Percentiles rank a stretch among this genome's conserved stretches.
These are phyloP conservation scores for Globisporangium solare DNA, from an alignment of 352 stramenopile species.

Conservation along the genomic window DNA sequence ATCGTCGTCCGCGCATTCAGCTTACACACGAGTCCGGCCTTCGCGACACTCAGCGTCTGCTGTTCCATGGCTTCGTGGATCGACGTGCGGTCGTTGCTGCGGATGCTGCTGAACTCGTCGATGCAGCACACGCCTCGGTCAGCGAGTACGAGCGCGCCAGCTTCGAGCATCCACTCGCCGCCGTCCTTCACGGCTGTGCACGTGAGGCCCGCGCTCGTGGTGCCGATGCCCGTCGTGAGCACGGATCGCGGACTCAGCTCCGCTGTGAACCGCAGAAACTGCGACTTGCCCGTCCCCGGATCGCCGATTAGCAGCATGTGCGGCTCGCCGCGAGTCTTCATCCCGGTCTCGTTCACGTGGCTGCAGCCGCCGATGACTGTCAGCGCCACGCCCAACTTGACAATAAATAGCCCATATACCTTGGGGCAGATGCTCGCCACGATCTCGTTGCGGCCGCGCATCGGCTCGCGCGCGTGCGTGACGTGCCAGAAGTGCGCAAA, in stretches of 20 bases:
- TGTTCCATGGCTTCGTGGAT: slow-evolving; percentile 99
- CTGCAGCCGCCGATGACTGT: slow-evolving; percentile 91
- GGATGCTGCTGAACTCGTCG: slow-evolving; percentile 97
- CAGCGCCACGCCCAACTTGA: slow-evolving; percentile 92
- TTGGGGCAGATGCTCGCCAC: slow-evolving; percentile 92
- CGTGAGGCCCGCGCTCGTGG: slow-evolving; percentile 94
- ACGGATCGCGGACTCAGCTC: slow-evolving; percentile 93
- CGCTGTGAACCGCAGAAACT: slow-evolving; percentile 95
- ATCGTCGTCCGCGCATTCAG: slow-evolving; percentile 94
- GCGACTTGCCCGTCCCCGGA: slow-evolving; percentile 87
- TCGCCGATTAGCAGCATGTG: slow-evolving; percentile 86
- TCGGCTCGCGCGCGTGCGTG: slow-evolving; percentile 33
- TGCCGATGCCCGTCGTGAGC: slow-evolving; percentile 95
- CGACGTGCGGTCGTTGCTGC: slow-evolving; percentile 88
- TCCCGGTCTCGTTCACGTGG: slow-evolving; percentile 57
- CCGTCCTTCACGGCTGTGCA: slow-evolving; percentile 95
- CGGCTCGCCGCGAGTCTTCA: slow-evolving; percentile 78
- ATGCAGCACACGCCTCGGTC: slow-evolving; percentile 95
- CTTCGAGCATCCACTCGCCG: slow-evolving; percentile 95
- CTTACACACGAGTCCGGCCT: slow-evolving; percentile 96
- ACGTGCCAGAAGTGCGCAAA: slow-evolving; percentile 90
- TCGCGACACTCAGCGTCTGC: slow-evolving; percentile 96
- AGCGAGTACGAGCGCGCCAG: slow-evolving; percentile 91
- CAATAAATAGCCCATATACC: slow-evolving; percentile 91
- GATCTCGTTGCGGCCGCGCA: slow-evolving; percentile 88